Evolutionary conservation across 2,329 filamentous ascomycete species (phyloP), one percentile per base, ranked within the genome.

Genomic region (Hawksworthiomyces lignivorus): DNA sequence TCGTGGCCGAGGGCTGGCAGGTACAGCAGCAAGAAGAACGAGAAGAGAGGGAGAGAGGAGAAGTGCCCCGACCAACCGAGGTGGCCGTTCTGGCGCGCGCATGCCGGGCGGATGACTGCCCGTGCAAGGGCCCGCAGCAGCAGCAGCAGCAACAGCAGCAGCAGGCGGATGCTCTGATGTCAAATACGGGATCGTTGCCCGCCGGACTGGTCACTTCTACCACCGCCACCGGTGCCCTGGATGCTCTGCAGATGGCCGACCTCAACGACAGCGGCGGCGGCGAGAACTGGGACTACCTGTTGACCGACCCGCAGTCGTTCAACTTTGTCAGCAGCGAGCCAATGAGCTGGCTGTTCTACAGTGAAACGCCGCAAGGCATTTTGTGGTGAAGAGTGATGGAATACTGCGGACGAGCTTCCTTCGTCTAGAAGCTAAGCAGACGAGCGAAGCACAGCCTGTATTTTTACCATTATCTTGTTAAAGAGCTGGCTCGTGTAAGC

Each of bases 231-330:
- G 24, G 24, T 8, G 24, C 8, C 39, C 19, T 17, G 24, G 17
- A 31, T 29, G 26, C 19, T 34, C 19, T 31, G 31, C 32, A n/a
- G n/a, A n/a, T n/a, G n/a, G n/a, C n/a, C n/a, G n/a, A n/a, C n/a
- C n/a, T n/a, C n/a, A n/a, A n/a, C n/a, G n/a, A n/a, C n/a, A n/a
- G n/a, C n/a, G n/a, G n/a, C n/a, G 18, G 32, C 2, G 22, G 59
- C 33, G 60, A 59, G n/a, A 61, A 63, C 22, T 70, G 65, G 66
- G 59, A 62, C n/a, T 63, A 62, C 39, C 55, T 61, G 46, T 63
- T 69, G 53, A 60, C 44, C n/a, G 41, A 45, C 21, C 19, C 43
- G 30, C 43, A 39, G 43, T 38, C 34, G 17, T 36, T 44, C 39
- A 41, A 41, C 15, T 35, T 44, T 14, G 41, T 29, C 22, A 43